Evolutionary conservation across 257 asterid species (phyloP).

Genomic region (Eustoma russellianum): DNA sequence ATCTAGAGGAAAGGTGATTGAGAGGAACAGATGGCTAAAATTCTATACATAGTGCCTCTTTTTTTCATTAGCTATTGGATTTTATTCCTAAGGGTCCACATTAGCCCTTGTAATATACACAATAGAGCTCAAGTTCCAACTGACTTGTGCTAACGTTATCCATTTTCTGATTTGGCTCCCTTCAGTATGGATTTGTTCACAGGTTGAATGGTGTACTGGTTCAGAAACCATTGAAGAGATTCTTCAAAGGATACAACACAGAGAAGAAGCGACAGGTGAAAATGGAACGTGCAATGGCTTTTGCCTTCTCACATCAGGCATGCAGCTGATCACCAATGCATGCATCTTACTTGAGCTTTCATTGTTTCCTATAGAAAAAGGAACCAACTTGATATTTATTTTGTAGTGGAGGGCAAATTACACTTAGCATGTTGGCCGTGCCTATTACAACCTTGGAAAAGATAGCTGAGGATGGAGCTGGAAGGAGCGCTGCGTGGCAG

Average conservation of each 20-base stretch:
- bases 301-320: slow-evolving; percentile 78
- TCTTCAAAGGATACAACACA: slow-evolving; percentile 51
- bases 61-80: too few relatives aligned
- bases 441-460: slow-evolving; percentile 63
- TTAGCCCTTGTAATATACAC: too few relatives aligned
- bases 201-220: slow-evolving; percentile 78
- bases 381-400: not conserved
- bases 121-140: not conserved
- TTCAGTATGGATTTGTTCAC: slow-evolving; percentile 2
- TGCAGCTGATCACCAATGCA: slow-evolving; percentile 3
- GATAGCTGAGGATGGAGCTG: slow-evolving; percentile 91
- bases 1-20: too few relatives aligned
- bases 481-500: slow-evolving; percentile 68
- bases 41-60: too few relatives aligned
- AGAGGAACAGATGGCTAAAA: too few relatives aligned
- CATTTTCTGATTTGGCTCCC: too few relatives aligned
- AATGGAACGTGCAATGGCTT: slow-evolving; percentile 67
- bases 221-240: slow-evolving; percentile 75
- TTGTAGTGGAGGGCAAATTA: slow-evolving; percentile 66
- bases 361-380: not conserved
- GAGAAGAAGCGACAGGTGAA: slow-evolving; percentile 61
- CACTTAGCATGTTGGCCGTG: slow-evolving; percentile 50
- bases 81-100: too few relatives aligned
- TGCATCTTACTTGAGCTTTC: not conserved
- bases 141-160: too few relatives aligned